phyloP scores from a whole-genome alignment of 2,329 filamentous ascomycete species.

The Ophiostoma sp. region DNA sequence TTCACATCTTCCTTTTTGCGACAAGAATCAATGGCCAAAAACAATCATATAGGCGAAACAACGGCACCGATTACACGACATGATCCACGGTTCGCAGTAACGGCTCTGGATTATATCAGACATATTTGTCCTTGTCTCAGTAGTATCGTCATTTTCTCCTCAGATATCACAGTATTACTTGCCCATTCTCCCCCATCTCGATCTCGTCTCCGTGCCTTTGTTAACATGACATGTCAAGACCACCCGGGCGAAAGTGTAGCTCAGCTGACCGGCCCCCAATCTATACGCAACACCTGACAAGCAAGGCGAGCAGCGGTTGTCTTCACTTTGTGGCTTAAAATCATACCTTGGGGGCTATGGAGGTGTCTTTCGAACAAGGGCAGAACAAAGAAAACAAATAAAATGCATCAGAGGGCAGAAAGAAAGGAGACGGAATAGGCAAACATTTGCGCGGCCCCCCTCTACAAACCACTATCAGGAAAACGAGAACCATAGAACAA shows the following conservation, averaged over 20 bases:
- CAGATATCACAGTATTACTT: too few species aligned
- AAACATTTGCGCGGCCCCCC: not conserved
- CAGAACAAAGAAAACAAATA: slow-evolving; percentile 12
- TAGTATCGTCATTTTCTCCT: not conserved
- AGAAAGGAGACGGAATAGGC: not conserved
- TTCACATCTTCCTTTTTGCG: slow-evolving; percentile 5
- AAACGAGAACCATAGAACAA: not conserved
- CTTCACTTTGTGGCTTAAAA: not conserved
- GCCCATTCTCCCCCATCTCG: not conserved
- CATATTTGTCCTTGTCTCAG: not conserved
- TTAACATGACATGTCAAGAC: not conserved
- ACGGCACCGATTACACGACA: not conserved
- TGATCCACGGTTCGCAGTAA: not conserved
- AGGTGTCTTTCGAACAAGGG: not conserved
- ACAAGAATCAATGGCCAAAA: not conserved
- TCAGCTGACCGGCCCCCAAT: not conserved
- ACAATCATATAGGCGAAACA: not conserved
- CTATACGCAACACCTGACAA: not conserved
- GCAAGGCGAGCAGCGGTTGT: not conserved
- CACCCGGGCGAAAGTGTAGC: not conserved
- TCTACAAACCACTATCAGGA: not conserved
- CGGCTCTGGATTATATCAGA: not conserved
- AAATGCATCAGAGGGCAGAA: not conserved
- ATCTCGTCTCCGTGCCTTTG: not conserved
- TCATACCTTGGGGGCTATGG: not conserved